phyloP scores from a whole-genome alignment of 805 yeast species.

The Schizosaccharomyces japonicus region DNA sequence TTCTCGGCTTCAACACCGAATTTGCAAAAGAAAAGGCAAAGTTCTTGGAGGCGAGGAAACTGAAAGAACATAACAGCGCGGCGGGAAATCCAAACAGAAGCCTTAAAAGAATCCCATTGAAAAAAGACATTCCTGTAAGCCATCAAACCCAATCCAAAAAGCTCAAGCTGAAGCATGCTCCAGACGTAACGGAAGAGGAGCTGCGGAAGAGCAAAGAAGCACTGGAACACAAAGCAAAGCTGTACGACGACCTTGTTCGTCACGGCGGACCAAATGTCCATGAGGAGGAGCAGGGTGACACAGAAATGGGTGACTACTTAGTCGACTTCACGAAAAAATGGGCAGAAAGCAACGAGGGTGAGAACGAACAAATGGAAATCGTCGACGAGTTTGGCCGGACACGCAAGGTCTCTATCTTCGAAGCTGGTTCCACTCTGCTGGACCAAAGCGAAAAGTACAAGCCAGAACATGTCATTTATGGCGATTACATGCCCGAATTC shows the following conservation, averaged over 20 bases:
- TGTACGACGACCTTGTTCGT: neutral
- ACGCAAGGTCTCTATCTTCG: slow-evolving; percentile 8
- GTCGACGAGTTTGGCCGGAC: slow-evolving; percentile 13
- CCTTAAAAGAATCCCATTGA: too few relatives aligned
- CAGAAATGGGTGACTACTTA: neutral
- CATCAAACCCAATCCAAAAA: neutral
- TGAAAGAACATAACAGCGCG: neutral
- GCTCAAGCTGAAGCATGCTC: neutral
- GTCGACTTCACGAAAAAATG: slow-evolving; percentile 2
- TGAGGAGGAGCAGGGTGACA: too few relatives aligned
- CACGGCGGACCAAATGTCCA: too few relatives aligned
- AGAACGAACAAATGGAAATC: slow-evolving; percentile 9
- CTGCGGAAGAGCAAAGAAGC: neutral
- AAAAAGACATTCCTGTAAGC: neutral
- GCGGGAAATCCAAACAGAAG: neutral
- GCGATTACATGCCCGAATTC: slow-evolving; percentile 10
- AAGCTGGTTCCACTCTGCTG: slow-evolving; percentile 4
- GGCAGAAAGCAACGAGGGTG: slow-evolving; percentile 5
- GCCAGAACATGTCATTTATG: slow-evolving; percentile 11
- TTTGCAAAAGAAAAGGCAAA: neutral
- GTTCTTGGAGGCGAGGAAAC: neutral
- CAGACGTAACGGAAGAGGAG: neutral
- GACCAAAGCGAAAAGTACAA: slow-evolving; percentile 3
- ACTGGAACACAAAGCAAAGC: neutral
- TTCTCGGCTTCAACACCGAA: neutral